These are phyloP conservation scores for Staphylotrichum tortipilum DNA, from an alignment of 495 filamentous ascomycete genomes.

Conservation along the genomic window DNA sequence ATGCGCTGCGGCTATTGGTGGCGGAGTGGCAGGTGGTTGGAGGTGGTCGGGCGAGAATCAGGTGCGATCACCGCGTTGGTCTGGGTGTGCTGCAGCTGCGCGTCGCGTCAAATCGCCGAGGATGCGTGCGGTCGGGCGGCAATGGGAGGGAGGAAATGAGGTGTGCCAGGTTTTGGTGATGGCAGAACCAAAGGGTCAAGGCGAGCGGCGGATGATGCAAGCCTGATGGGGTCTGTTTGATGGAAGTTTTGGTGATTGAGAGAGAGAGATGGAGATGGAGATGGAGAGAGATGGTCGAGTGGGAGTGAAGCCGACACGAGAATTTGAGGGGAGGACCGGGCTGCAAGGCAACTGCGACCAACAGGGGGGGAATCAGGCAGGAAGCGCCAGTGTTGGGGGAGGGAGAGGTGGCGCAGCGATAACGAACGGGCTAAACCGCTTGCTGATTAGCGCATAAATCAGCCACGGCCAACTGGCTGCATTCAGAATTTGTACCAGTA, in stretches of 20 bases:
- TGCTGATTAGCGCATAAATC: not conserved
- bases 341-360: slow-evolving; percentile 11
- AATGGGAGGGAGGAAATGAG: not conserved
- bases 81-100: slow-evolving; percentile 9
- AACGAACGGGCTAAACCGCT: slow-evolving; percentile 2
- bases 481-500: too few relatives aligned
- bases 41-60: not conserved
- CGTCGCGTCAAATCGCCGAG: slow-evolving; percentile 17
- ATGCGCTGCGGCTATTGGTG: slow-evolving; percentile 3
- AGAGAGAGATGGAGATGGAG: not conserved
- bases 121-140: slow-evolving; percentile 3
- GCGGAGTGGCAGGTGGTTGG: slow-evolving; percentile 4
- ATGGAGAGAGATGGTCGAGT: slow-evolving; percentile 13
- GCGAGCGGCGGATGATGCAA: slow-evolving; percentile 36
- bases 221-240: slow-evolving; percentile 17
- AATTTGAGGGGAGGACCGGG: slow-evolving; percentile 16
- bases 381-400: too few relatives aligned
- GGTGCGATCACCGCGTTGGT: not conserved
- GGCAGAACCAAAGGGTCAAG: slow-evolving; percentile 13
- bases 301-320: slow-evolving; percentile 18
- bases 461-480: too few relatives aligned
- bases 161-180: not conserved
- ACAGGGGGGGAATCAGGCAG: too few relatives aligned
- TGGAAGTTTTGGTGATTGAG: slow-evolving; percentile 5
- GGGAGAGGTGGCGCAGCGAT: not conserved